Evolutionary conservation across 2,329 filamentous ascomycete genomes (phyloP), one percentile per base, ranked within the genome.

Genomic region (Xylaria sp.): DNA sequence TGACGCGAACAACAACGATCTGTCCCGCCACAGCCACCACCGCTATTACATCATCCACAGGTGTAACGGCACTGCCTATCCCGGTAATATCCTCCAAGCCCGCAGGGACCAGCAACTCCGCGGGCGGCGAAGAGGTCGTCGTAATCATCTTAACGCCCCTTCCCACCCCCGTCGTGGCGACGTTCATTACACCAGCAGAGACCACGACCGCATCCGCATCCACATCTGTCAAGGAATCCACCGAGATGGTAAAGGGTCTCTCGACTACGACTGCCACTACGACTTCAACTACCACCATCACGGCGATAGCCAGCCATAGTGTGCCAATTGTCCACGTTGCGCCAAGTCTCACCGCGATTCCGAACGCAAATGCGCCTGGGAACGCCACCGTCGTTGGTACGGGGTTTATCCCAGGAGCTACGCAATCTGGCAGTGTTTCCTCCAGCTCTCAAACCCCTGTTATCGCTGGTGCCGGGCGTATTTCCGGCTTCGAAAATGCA

Each of bases 1-100:
- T 60, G 13, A 70, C 69, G 1, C 57, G 59, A 18, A 70, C 69
- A 15, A 69, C 65, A 7, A 70, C 66, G 4, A 20, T 68, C 28
- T 70, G 59, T 37, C 65, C 69, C 13, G 60, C 41, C 8, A 44
- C 58, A 0, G 23, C 59, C 28, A 34, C 64, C 25, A 12, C 15
- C 1, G n/a, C 63, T 20, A 31, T 20, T 12, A 2, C n/a, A 12
- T 23, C 13, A 39, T 44, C 63, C 20, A 54, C 46, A 9, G 39
- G 25, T n/a, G 1, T n/a, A 41, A 18, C 31, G 7, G 44, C 31
- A 0, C n/a, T 25, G 10, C 31, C 59, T 12, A 34, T 61, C 15
- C 25, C 61, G 2, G 10, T 23, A 8, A 31, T 10, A 37, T 46
- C 61, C 31, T 18, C 66, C 8, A 52, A 50, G 8, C 39, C 61